A percentile compares a stretch with the other conserved stretches of the same genome.
Evolutionary conservation across 768 basidiomycete genomes (phyloP).

Genomic region (Russula brevipes): DNA sequence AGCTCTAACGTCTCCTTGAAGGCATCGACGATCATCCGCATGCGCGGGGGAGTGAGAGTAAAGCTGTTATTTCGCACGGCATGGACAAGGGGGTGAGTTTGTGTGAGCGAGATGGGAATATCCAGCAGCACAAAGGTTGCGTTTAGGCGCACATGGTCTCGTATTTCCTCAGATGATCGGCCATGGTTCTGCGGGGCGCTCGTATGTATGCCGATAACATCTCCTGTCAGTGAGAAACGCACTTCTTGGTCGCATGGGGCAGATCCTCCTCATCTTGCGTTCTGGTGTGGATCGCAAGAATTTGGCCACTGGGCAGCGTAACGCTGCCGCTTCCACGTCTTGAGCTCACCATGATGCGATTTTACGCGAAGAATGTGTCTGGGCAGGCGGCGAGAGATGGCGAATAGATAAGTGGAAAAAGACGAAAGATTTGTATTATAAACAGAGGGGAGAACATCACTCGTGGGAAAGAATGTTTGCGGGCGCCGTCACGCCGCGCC

Average conservation of each 20-base stretch:
- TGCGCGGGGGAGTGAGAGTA: constrained; percentile 81
- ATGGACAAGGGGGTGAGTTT: neutral
- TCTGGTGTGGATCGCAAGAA: constrained; percentile 80
- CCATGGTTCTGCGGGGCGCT: constrained; percentile 65
- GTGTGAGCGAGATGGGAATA: neutral
- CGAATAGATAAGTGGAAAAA: constrained; percentile 15
- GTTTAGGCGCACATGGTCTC: constrained; percentile 65
- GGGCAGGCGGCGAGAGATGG: constrained; percentile 19
- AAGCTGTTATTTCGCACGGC: constrained; percentile 45
- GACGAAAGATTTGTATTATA: neutral
- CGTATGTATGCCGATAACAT: constrained; percentile 14
- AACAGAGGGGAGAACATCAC: constrained; percentile 2
- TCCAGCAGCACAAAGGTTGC: neutral
- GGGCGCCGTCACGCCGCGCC: no score
- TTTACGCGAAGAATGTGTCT: constrained; percentile 5
- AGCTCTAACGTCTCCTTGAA: constrained; percentile 89
- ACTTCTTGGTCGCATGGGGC: constrained; percentile 94
- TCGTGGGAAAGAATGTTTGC: constrained; percentile 14
- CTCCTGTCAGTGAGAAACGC: constrained; percentile 28
- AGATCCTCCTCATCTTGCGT: constrained; percentile 83
- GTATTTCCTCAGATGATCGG: constrained; percentile 87
- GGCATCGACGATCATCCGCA: constrained; percentile 96
- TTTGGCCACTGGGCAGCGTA: constrained; percentile 67
- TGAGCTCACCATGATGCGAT: constrained; percentile 51
- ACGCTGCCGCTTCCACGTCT: constrained; percentile 76